phyloP scores from a whole-genome alignment of 164 flowering plant species.

The Hamamelis virginiana region DNA sequence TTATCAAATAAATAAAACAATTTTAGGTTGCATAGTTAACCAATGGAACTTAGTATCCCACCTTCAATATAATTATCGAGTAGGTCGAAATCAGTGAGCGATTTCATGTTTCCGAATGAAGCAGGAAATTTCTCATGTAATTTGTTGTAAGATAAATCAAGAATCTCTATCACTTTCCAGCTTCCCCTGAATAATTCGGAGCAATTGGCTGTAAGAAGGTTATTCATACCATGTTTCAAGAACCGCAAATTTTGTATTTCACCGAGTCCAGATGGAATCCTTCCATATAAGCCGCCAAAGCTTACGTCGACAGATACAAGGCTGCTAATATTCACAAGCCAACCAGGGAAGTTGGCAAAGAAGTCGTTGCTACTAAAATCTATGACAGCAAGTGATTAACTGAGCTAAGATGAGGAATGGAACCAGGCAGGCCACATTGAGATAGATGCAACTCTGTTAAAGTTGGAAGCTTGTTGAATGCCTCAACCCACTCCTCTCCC shows the following conservation, averaged over 20 bases:
- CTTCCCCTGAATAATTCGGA: slow-evolving; percentile 16
- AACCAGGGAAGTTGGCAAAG: slow-evolving; percentile 19
- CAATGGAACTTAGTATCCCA: slow-evolving; percentile 29
- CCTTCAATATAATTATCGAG: slow-evolving; percentile 20
- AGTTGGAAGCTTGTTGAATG: background rate
- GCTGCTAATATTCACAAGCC: slow-evolving; percentile 28
- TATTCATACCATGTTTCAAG: slow-evolving; percentile 22
- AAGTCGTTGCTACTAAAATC: background rate
- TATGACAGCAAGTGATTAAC: background rate
- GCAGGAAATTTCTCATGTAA: slow-evolving; percentile 32
- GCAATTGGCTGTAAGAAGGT: slow-evolving; percentile 24
- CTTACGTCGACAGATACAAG: slow-evolving; percentile 25
- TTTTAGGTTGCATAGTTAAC: slow-evolving; percentile 30
- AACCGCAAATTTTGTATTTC: slow-evolving; percentile 28
- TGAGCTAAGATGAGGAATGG: background rate
- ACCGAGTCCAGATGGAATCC: slow-evolving; percentile 34
- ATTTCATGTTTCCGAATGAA: slow-evolving; percentile 33
- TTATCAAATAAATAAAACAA: slow-evolving; percentile 22
- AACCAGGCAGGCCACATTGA: background rate
- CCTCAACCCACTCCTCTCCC: background rate
- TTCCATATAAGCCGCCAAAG: slow-evolving; percentile 17
- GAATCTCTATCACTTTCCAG: slow-evolving; percentile 21
- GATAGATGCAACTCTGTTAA: background rate
- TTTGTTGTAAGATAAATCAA: slow-evolving; percentile 25
- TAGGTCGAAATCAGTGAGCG: slow-evolving; percentile 20